Conservation (phyloP, 2,329 filamentous ascomycete species). For the Penicillium griseofulvum region DNA sequence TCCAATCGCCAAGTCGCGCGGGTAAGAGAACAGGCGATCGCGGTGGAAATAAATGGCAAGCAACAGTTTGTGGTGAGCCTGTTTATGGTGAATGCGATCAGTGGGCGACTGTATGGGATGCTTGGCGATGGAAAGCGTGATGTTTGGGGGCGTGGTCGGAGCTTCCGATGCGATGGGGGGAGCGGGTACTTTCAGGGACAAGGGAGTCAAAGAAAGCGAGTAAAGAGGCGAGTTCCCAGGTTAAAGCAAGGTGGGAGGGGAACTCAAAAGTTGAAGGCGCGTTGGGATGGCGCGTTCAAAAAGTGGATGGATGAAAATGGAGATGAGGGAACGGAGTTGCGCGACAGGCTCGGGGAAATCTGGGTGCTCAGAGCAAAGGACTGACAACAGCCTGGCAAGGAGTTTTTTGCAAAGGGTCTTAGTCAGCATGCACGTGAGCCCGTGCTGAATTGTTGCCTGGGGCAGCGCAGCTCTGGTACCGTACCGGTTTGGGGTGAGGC, state of each 20-base stretch:
- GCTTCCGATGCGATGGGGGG: slow-evolving; percentile 27
- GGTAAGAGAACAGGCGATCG: slow-evolving; percentile 17
- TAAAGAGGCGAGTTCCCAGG: slow-evolving; percentile 19
- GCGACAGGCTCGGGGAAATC: slow-evolving; percentile 39
- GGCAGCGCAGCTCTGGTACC: slow-evolving; percentile 6
- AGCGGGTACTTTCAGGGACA: slow-evolving; percentile 20
- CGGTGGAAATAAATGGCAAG: slow-evolving; percentile 8
- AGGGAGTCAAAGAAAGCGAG: slow-evolving; percentile 20
- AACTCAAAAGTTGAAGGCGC: slow-evolving; percentile 24
- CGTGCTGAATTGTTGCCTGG: slow-evolving; percentile 10
- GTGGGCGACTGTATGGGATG: slow-evolving; percentile 25
- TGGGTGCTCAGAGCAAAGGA: slow-evolving; percentile 35
- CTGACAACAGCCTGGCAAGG: slow-evolving; percentile 32
- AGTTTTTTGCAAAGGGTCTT: slow-evolving; percentile 30
- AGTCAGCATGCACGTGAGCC: slow-evolving; percentile 32
- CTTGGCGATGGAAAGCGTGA: slow-evolving; percentile 36
- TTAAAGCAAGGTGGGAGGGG: slow-evolving; percentile 22
- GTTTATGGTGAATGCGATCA: slow-evolving; percentile 28
- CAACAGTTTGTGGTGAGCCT: slow-evolving; percentile 20
- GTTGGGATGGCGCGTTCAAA: slow-evolving; percentile 35
- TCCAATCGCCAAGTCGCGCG: slow-evolving; percentile 25
- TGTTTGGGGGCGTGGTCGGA: slow-evolving; percentile 30
- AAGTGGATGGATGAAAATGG: slow-evolving; percentile 36
- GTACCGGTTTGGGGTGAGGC: slow-evolving; percentile 4
- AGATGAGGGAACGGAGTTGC: slow-evolving; percentile 40